Conservation (phyloP, 2,329 filamentous ascomycete genomes). For the Nemania sp. region DNA sequence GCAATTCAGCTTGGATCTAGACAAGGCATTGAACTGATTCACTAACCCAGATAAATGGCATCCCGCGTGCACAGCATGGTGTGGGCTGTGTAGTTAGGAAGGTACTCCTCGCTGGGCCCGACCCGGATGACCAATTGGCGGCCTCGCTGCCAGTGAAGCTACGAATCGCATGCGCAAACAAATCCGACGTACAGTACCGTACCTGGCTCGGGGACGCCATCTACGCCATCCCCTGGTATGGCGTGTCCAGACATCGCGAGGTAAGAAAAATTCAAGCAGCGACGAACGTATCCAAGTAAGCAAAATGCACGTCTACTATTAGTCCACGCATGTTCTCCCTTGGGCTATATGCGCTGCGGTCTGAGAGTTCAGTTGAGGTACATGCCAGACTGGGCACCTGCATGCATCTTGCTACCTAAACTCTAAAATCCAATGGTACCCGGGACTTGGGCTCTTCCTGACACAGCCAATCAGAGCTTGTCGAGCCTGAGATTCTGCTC, state of each 20-base stretch:
- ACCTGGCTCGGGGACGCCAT: constrained; percentile 9
- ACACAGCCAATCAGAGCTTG: constrained; percentile 3
- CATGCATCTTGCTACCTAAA: constrained; percentile 4
- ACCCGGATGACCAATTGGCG: constrained; percentile 14
- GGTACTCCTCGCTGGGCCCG: no score
- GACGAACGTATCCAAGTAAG: background rate
- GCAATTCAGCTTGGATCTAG: no score
- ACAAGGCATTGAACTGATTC: no score
- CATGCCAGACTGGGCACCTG: no score
- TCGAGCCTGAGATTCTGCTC: background rate
- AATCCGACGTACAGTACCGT: background rate
- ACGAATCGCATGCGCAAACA: constrained; percentile 15
- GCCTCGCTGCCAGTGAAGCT: constrained; percentile 16
- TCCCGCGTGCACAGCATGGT: no score
- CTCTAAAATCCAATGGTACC: background rate
- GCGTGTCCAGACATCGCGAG: constrained; percentile 16
- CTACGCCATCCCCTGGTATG: constrained; percentile 18
- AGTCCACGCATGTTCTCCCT: constrained; percentile 15
- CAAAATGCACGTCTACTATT: constrained; percentile 5
- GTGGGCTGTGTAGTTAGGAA: no score
- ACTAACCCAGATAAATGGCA: no score
- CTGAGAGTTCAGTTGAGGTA: no score
- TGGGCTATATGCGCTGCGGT: background rate
- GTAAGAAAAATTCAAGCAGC: constrained; percentile 7
- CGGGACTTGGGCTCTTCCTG: background rate